A percentile compares a stretch with the other conserved stretches of the same genome.
phyloP scores from a whole-genome alignment of 2,329 filamentous ascomycete genomes.

The Coniochaeta hoffmannii region DNA sequence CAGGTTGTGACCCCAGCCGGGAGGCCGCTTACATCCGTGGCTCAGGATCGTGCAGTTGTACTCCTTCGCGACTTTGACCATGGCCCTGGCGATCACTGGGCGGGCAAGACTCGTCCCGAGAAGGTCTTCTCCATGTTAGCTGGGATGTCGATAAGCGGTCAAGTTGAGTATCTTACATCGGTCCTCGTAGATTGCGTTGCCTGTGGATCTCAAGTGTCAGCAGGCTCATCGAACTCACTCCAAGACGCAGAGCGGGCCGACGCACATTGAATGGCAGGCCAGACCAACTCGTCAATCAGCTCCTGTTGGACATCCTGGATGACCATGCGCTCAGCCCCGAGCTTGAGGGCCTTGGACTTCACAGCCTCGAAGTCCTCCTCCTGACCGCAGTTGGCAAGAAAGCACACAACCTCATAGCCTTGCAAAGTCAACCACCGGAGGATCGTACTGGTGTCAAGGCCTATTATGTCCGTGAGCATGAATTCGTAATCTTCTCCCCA shows the following conservation, averaged over 20 bases:
- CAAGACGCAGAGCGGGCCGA: not conserved
- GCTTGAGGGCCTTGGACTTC: constrained; percentile 52
- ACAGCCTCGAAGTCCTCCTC: constrained; percentile 69
- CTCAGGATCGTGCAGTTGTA: constrained; percentile 48
- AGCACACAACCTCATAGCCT: not conserved
- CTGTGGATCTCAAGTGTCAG: not conserved
- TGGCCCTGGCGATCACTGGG: constrained; percentile 61
- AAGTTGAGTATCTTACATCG: constrained; percentile 6
- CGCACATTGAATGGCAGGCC: constrained; percentile 64
- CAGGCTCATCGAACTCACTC: too few relatives aligned
- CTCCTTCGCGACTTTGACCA: constrained; percentile 56
- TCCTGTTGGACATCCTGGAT: constrained; percentile 61
- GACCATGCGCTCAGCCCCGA: constrained; percentile 59
- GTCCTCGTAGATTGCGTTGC: constrained; percentile 61
- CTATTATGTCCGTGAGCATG: not conserved
- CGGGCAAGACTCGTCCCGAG: constrained; percentile 56
- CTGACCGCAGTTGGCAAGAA: constrained; percentile 40
- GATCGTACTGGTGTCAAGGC: not conserved
- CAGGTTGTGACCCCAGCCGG: not conserved
- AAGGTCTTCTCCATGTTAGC: constrained; percentile 16
- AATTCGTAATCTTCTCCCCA: not conserved
- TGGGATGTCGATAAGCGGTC: constrained; percentile 4
- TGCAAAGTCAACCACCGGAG: not conserved
- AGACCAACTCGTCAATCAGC: constrained; percentile 76
- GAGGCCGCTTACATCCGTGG: constrained; percentile 34